phyloP scores from a whole-genome alignment of 768 basidiomycete species.

The Leccinum arenicola region DNA sequence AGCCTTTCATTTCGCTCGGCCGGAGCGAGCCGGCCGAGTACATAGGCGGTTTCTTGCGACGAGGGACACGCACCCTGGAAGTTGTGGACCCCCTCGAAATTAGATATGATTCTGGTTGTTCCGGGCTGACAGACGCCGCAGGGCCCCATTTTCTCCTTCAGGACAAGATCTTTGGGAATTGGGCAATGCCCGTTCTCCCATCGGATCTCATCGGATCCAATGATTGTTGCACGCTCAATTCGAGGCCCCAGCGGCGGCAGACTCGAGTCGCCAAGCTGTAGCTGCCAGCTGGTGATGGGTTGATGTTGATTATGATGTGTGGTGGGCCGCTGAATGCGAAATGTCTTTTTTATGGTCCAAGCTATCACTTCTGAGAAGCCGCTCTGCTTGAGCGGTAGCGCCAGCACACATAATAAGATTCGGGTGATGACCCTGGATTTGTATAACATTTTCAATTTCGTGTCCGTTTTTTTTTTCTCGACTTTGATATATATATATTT shows the following conservation, averaged over 20 bases:
- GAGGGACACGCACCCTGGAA: not conserved
- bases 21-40: not conserved
- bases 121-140: not conserved
- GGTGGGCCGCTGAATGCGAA: conserved; percentile 20
- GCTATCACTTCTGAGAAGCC: not conserved
- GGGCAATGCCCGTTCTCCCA: not conserved
- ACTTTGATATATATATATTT: not conserved
- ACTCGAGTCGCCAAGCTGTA: not conserved
- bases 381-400: not conserved
- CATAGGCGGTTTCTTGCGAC: not conserved
- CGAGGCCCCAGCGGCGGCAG: not conserved
- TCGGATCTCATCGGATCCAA: not conserved
- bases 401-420: not conserved
- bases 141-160: not conserved
- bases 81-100: conserved; percentile 7
- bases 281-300: not conserved
- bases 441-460: not conserved
- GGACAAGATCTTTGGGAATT: not conserved
- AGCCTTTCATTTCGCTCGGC: not conserved
- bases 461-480: not conserved
- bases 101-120: not conserved
- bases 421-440: not conserved
- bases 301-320: not conserved
- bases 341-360: not conserved
- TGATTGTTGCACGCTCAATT: not conserved